Percentiles rank a stretch among this genome's conserved stretches.
phyloP scores from a whole-genome alignment of 805 yeast genomes.

The Candida boidinii region DNA sequence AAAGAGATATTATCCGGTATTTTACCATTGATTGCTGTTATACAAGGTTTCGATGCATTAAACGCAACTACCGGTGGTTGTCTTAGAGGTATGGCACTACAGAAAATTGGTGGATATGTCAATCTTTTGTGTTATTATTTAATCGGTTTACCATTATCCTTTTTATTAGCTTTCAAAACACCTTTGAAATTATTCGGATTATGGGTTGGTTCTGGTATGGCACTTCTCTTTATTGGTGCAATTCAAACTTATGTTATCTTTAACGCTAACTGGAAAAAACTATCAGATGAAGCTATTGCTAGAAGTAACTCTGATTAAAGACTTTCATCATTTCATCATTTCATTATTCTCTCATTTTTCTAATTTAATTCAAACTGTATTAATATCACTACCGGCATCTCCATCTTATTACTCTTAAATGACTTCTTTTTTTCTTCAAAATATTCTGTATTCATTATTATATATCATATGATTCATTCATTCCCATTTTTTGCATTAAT shows the following conservation, averaged over 20 bases:
- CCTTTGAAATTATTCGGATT: slow-evolving; percentile 47
- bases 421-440: no score
- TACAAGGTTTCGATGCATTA: slow-evolving; percentile 63
- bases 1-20: slow-evolving; percentile 39
- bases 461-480: no score
- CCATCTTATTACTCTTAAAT: no score
- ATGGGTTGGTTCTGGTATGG: slow-evolving; percentile 54
- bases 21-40: slow-evolving; percentile 55
- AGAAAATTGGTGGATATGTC: slow-evolving; percentile 52
- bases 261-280: slow-evolving; percentile 40
- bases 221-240: slow-evolving; percentile 39
- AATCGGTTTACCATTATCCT: slow-evolving; percentile 57
- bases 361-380: no score
- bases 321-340: no score
- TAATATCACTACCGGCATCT: no score
- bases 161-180: slow-evolving; percentile 42
- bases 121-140: slow-evolving; percentile 51
- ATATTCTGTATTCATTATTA: no score
- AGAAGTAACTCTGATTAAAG: slow-evolving; percentile 19
- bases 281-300: slow-evolving; percentile 36
- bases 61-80: slow-evolving; percentile 71
- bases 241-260: slow-evolving; percentile 39
- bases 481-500: no score
- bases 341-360: no score
- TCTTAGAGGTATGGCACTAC: slow-evolving; percentile 72